A percentile compares a stretch with the other conserved stretches of the same genome.
These are phyloP conservation scores for Solanum bulbocastanum DNA, from an alignment of 257 asterid genomes.

Conservation along the genomic window DNA sequence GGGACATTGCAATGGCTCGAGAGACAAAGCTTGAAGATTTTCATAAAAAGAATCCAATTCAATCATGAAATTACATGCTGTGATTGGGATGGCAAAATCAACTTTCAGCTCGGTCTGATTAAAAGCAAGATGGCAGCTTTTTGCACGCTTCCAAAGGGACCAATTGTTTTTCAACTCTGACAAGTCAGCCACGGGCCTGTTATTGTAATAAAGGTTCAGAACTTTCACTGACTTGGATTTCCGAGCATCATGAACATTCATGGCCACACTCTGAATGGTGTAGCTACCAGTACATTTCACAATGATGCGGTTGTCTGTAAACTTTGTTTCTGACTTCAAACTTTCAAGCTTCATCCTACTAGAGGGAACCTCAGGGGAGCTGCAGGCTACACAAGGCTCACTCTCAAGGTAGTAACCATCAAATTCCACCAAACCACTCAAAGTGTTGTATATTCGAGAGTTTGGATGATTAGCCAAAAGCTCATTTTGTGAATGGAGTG, in stretches of 20 bases:
- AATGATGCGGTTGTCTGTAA: constrained; percentile 95
- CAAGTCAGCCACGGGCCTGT: constrained; percentile 98
- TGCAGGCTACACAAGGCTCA: constrained; percentile 99
- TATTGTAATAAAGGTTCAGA: constrained; percentile 90
- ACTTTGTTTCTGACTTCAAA: constrained; percentile 93
- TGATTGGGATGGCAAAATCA: constrained; percentile 89
- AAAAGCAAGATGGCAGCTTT: constrained; percentile 85
- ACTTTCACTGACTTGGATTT: constrained; percentile 96
- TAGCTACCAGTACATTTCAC: constrained; percentile 99
- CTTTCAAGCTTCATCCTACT: constrained; percentile 98
- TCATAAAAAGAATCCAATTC: constrained; percentile 96
- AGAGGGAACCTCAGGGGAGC: constrained; percentile 98
- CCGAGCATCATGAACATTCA: constrained; percentile 99
- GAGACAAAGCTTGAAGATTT: constrained; percentile 97
- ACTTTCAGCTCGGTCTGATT: constrained; percentile 96
- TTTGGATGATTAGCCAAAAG: constrained; percentile 99
- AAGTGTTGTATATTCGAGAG: constrained; percentile 93
- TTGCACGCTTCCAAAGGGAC: constrained; percentile 98
- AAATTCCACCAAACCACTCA: constrained; percentile 97
- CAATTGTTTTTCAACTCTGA: constrained; percentile 95
- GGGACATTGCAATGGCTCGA: constrained; percentile 98
- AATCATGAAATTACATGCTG: constrained; percentile 98
- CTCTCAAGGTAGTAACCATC: constrained; percentile 99
- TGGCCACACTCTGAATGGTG: constrained; percentile 92
- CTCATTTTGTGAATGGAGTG: constrained; percentile 92